These are phyloP conservation scores for Peribolospora baueri DNA, from an alignment of 768 basidiomycete species.

Conservation along the genomic window DNA sequence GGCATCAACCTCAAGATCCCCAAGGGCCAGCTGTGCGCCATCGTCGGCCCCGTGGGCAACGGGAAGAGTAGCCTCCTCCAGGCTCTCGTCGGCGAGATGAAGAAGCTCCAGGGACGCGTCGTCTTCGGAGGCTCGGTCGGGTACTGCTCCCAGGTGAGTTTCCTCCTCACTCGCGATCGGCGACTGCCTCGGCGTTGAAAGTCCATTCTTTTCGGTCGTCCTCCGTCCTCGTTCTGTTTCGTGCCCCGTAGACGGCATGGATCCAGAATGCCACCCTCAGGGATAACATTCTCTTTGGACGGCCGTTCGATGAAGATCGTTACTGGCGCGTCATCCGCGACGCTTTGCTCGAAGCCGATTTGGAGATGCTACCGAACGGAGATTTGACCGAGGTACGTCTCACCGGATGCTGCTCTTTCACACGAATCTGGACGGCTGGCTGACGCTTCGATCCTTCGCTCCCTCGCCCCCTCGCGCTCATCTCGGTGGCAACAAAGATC, in stretches of 20 bases:
- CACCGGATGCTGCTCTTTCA: not conserved
- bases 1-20: conserved; percentile 45
- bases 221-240: conserved; percentile 30
- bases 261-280: conserved; percentile 63
- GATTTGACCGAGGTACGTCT: conserved; percentile 38
- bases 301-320: conserved; percentile 49
- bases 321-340: conserved; percentile 62
- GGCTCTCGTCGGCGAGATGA: conserved; percentile 63
- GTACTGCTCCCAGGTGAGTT: not conserved
- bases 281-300: conserved; percentile 73
- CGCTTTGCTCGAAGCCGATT: conserved; percentile 54
- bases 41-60: conserved; percentile 55
- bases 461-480: not conserved
- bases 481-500: conserved; percentile 22
- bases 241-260: conserved; percentile 68
- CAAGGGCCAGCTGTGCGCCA: conserved; percentile 50
- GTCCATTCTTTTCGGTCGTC: no score
- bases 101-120: conserved; percentile 37
- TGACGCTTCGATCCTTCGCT: not conserved
- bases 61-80: conserved; percentile 43
- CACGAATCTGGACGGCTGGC: no score
- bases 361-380: conserved; percentile 48
- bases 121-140: conserved; percentile 38
- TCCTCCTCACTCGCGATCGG: not conserved
- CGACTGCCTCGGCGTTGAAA: no score